These are phyloP conservation scores for Aspergillus unguis DNA, from an alignment of 2,329 filamentous ascomycete species.

Conservation along the genomic window DNA sequence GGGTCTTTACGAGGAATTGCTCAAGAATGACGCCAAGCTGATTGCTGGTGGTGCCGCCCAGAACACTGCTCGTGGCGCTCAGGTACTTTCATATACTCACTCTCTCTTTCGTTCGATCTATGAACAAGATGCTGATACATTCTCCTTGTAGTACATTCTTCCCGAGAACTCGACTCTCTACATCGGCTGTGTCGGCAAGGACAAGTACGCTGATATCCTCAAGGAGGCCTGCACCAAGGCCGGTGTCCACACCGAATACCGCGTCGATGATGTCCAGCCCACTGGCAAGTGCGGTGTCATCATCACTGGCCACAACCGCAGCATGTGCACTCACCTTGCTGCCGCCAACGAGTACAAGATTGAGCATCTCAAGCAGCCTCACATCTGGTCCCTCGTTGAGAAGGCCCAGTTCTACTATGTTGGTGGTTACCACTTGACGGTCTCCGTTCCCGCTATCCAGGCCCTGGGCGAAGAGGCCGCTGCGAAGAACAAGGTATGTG, in stretches of 20 bases:
- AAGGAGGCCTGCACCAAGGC: constrained; percentile 80
- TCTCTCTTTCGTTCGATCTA: background rate
- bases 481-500: constrained; percentile 71
- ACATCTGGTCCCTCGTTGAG: constrained; percentile 90
- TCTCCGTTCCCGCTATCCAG: constrained; percentile 86
- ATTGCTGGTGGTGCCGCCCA: constrained; percentile 95
- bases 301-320: constrained; percentile 94
- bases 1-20: constrained; percentile 78
- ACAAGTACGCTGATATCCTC: constrained; percentile 91
- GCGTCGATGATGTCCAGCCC: constrained; percentile 75
- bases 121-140: constrained; percentile 12
- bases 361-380: constrained; percentile 83
- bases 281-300: constrained; percentile 95
- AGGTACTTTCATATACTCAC: constrained; percentile 45
- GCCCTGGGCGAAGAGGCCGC: constrained; percentile 88
- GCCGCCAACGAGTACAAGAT: constrained; percentile 97
- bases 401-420: constrained; percentile 87
- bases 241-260: constrained; percentile 92
- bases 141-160: constrained; percentile 69
- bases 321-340: constrained; percentile 89
- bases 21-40: constrained; percentile 88
- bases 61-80: constrained; percentile 93
- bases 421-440: constrained; percentile 95
- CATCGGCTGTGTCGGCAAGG: constrained; percentile 88
- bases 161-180: constrained; percentile 85